Conservation (phyloP, 345 rosid genomes). For the Anacardium occidentale region DNA sequence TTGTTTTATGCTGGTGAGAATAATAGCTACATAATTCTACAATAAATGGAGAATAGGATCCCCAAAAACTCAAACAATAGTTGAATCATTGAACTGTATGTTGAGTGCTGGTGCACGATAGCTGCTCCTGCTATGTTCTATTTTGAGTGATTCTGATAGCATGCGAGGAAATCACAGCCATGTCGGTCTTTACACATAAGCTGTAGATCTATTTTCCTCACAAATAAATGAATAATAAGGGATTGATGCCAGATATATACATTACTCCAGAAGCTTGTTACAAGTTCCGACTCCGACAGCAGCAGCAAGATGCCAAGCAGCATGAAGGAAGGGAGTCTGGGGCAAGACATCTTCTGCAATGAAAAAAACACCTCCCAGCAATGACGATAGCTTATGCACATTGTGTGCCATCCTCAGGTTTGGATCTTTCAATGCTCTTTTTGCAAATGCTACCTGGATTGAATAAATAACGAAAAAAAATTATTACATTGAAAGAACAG, state of each 20-base stretch:
- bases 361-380: constrained; percentile 80
- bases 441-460: constrained; percentile 76
- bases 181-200: background rate
- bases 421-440: constrained; percentile 73
- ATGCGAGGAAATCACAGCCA: background rate
- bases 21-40: background rate
- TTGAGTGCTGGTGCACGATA: background rate
- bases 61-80: background rate
- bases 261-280: constrained; percentile 82
- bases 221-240: background rate
- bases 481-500: background rate
- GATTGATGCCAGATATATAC: constrained; percentile 8
- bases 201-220: constrained; percentile 7
- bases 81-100: background rate
- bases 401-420: constrained; percentile 68
- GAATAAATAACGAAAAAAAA: background rate
- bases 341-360: constrained; percentile 88
- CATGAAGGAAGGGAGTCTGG: constrained; percentile 72
- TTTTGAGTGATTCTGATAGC: background rate
- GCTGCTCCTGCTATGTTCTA: background rate
- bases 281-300: constrained; percentile 92
- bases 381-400: constrained; percentile 83
- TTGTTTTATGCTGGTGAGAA: background rate
- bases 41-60: background rate
- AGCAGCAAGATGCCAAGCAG: constrained; percentile 98